Conservation (phyloP, 352 stramenopile species). For the Poterioochromonas sp. region DNA sequence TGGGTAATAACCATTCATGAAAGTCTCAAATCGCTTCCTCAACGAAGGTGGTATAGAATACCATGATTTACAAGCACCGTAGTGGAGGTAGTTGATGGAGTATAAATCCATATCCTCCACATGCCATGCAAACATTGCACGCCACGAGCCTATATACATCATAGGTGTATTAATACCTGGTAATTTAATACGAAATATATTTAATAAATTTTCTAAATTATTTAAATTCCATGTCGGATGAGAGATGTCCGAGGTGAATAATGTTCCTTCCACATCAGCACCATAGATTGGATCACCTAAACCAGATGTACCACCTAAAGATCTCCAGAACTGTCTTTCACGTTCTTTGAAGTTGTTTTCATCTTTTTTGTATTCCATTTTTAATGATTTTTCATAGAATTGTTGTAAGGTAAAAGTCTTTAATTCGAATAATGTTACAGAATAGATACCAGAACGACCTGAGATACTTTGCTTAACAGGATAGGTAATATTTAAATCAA, state of each 20-base stretch:
- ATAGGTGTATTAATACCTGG: slow-evolving; percentile 74
- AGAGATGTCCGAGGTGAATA: slow-evolving; percentile 58
- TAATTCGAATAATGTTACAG: slow-evolving; percentile 72
- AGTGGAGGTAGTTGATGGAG: slow-evolving; percentile 85
- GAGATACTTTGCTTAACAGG: slow-evolving; percentile 71
- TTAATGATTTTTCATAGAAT: slow-evolving; percentile 53
- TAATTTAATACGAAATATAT: slow-evolving; percentile 35
- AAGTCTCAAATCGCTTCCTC: slow-evolving; percentile 61
- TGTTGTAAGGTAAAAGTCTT: slow-evolving; percentile 57
- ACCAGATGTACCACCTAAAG: slow-evolving; percentile 66
- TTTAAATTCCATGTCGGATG: slow-evolving; percentile 65
- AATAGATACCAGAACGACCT: slow-evolving; percentile 74
- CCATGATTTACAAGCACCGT: slow-evolving; percentile 81
- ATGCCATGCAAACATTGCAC: slow-evolving; percentile 82
- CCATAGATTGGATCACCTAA: slow-evolving; percentile 65
- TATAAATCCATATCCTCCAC: slow-evolving; percentile 86
- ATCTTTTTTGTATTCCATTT: neutral
- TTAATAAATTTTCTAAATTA: slow-evolving; percentile 69
- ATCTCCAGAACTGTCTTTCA: slow-evolving; percentile 75
- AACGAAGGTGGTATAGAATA: slow-evolving; percentile 68
- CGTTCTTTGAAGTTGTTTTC: slow-evolving; percentile 40
- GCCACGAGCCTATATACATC: slow-evolving; percentile 87
- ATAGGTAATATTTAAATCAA: slow-evolving; percentile 52
- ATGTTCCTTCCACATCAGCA: slow-evolving; percentile 70
- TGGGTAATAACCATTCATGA: slow-evolving; percentile 68